phyloP scores from a whole-genome alignment of 1,284 basidiomycete genomes.

The Marasmius tenuissimus region DNA sequence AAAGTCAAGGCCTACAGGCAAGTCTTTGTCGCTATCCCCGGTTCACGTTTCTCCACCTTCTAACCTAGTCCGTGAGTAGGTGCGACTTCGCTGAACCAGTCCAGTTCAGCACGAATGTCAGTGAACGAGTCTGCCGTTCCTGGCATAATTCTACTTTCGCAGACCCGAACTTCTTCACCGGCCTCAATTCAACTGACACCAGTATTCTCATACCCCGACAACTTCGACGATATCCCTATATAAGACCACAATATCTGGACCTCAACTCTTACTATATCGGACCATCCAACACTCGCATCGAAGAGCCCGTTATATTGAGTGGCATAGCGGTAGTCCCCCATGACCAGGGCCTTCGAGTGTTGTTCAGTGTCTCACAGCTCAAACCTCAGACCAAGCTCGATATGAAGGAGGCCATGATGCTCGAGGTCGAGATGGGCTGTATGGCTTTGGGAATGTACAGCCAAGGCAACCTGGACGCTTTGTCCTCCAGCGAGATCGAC shows the following conservation, averaged over 20 bases:
- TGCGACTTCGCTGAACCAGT: neutral
- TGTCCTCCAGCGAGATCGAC: neutral
- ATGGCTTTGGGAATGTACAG: slow-evolving; percentile 13
- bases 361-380: slow-evolving; percentile 17
- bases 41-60: too few species aligned
- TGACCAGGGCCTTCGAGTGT: slow-evolving; percentile 14
- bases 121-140: slow-evolving; percentile 9
- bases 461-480: neutral
- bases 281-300: slow-evolving; percentile 7
- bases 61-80: neutral
- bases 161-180: slow-evolving; percentile 13
- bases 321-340: slow-evolving; percentile 18
- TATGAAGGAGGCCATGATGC: slow-evolving; percentile 17
- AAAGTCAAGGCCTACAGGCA: slow-evolving; percentile 11
- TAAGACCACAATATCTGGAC: slow-evolving; percentile 7
- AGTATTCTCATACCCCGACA: slow-evolving; percentile 17
- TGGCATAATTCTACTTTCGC: slow-evolving; percentile 20
- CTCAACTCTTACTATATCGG: slow-evolving; percentile 18
- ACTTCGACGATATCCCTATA: slow-evolving; percentile 3
- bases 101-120: slow-evolving; percentile 3
- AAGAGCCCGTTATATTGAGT: slow-evolving; percentile 11
- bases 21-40: neutral
- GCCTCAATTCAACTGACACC: slow-evolving; percentile 18
- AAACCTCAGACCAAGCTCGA: slow-evolving; percentile 9
- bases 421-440: slow-evolving; percentile 20